Percentiles rank a stretch among this genome's conserved stretches.
These are phyloP conservation scores for Esteya vermicola DNA, from an alignment of 2,329 filamentous ascomycete species.

Conservation along the genomic window DNA sequence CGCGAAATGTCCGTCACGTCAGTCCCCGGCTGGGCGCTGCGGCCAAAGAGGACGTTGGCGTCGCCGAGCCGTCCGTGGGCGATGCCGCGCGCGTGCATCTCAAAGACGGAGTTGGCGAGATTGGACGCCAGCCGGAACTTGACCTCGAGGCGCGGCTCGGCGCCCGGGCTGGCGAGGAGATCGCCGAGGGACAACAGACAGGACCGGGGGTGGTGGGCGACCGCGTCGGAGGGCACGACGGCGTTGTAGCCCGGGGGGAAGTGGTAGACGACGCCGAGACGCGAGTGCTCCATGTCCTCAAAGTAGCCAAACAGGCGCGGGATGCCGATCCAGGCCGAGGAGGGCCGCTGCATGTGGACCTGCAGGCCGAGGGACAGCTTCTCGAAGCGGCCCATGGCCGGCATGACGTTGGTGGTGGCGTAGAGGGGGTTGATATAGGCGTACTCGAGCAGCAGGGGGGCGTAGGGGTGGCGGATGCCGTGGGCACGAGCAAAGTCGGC, in stretches of 20 bases:
- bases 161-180: conserved; percentile 34
- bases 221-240: conserved; percentile 18
- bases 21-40: conserved; percentile 21
- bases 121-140: conserved; percentile 65
- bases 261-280: conserved; percentile 62
- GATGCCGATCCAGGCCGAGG: conserved; percentile 45
- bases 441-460: conserved; percentile 56
- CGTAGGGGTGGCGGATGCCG: conserved; percentile 28
- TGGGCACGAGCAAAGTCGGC: conserved; percentile 27
- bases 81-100: conserved; percentile 55
- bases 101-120: conserved; percentile 57
- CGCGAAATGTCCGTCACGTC: conserved; percentile 12
- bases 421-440: conserved; percentile 50
- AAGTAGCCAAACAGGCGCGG: conserved; percentile 55
- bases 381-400: conserved; percentile 50
- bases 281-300: conserved; percentile 55
- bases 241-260: conserved; percentile 52
- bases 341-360: conserved; percentile 27
- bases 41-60: conserved; percentile 53
- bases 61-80: conserved; percentile 57
- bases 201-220: conserved; percentile 24
- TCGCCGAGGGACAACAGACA: conserved; percentile 39
- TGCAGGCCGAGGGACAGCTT: conserved; percentile 45
- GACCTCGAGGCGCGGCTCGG: conserved; percentile 56
- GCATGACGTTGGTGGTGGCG: conserved; percentile 46